Evolutionary conservation across 23 red algal species (phyloP).

Genomic region (Gracilaria gracilis): DNA sequence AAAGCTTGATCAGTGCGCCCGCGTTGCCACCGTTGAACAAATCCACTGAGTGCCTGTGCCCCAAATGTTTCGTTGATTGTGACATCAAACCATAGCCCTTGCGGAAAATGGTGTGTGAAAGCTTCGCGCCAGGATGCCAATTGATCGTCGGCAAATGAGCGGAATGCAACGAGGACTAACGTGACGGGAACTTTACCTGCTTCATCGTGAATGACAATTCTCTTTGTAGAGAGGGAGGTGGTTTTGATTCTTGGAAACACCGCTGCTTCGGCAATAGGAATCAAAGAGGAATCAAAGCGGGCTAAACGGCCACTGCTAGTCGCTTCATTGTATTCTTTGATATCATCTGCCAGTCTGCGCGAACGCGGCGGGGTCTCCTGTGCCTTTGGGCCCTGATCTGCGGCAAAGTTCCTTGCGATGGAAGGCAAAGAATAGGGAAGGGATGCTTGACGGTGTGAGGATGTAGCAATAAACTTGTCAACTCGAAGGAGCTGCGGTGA

Average conservation of each 20-base stretch:
- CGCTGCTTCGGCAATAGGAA: conserved; percentile 24
- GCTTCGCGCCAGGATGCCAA: conserved; percentile 40
- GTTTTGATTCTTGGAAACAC: conserved; percentile 73
- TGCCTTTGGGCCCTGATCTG: background rate
- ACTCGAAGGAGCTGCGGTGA: background rate
- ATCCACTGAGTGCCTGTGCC: conserved; percentile 54
- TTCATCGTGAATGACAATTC: conserved; percentile 68
- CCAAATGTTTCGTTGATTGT: conserved; percentile 73
- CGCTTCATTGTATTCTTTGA: conserved; percentile 34
- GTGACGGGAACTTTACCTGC: conserved; percentile 39
- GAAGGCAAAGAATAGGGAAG: background rate
- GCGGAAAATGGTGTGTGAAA: conserved; percentile 22
- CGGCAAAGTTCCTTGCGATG: background rate
- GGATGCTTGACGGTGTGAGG: background rate
- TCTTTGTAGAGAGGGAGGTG: conserved; percentile 57
- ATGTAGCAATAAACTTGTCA: background rate
- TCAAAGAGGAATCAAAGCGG: conserved; percentile 36
- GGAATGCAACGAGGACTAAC: conserved; percentile 65
- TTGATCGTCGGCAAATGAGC: conserved; percentile 66
- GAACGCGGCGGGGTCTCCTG: conserved; percentile 17
- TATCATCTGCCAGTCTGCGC: conserved; percentile 23
- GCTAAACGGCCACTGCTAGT: conserved; percentile 25
- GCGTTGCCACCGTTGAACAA: conserved; percentile 61
- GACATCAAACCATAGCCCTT: conserved; percentile 57
- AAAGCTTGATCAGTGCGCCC: conserved; percentile 49